These are phyloP conservation scores for Wickerhamomyces sp. DNA, from an alignment of 1,139 yeast species.

Conservation along the genomic window DNA sequence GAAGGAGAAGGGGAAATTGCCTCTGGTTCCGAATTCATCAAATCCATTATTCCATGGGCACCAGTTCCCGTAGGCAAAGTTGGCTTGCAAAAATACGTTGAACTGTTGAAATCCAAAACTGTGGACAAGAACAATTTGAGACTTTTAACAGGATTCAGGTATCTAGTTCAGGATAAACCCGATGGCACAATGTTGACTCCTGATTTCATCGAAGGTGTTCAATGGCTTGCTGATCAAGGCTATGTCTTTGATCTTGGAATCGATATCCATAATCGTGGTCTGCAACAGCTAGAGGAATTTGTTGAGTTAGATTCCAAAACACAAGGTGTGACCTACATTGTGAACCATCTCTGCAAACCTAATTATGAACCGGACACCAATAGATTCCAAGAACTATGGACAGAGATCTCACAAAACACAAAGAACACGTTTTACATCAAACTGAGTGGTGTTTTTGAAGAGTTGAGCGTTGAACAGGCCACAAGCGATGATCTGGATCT, in stretches of 20 bases:
- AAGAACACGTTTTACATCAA: constrained; percentile 31
- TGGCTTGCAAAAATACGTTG: constrained; percentile 14
- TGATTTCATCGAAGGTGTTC: constrained; percentile 27
- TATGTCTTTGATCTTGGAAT: constrained; percentile 37
- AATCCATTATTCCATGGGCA: constrained; percentile 28
- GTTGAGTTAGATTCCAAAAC: constrained; percentile 18
- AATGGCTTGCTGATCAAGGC: constrained; percentile 28
- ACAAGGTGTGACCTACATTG: constrained; percentile 26
- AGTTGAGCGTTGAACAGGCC: constrained; percentile 23
- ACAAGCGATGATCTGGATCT: constrained; percentile 1
- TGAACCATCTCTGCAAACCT: constrained; percentile 39
- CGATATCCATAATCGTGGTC: constrained; percentile 33
- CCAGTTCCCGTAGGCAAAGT: constrained; percentile 22
- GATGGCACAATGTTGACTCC: constrained; percentile 26
- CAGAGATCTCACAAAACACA: constrained; percentile 15
- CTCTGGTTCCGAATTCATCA: constrained; percentile 10
- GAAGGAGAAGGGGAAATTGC: constrained; percentile 12
- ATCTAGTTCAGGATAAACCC: constrained; percentile 37
- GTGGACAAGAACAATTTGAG: constrained; percentile 7
- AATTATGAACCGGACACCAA: constrained; percentile 18
- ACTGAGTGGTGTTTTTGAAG: constrained; percentile 39
- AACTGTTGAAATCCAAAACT: constrained; percentile 5
- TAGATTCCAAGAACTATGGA: constrained; percentile 25
- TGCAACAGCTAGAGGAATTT: constrained; percentile 36
- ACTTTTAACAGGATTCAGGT: constrained; percentile 34